Conservation (phyloP, 1,139 yeast genomes). For the Pichia sp. region DNA sequence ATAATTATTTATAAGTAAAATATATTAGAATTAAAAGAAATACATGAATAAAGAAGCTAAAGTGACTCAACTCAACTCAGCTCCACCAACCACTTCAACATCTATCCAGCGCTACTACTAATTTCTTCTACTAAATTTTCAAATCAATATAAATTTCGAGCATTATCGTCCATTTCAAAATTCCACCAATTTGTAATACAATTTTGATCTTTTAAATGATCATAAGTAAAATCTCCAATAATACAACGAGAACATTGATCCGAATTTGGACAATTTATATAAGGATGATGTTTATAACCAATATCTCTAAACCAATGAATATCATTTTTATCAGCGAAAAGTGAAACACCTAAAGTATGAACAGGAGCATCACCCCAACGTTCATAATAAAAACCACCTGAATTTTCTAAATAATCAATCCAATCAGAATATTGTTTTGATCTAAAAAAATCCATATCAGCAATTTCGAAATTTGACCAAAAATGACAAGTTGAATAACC, state of each 20-base stretch:
- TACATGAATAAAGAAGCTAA: no score
- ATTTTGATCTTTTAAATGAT: conserved; percentile 52
- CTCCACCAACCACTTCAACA: no score
- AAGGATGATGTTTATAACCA: conserved; percentile 66
- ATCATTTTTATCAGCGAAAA: conserved; percentile 63
- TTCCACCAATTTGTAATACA: conserved; percentile 73
- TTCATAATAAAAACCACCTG: conserved; percentile 81
- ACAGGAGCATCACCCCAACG: conserved; percentile 95
- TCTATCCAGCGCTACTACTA: no score
- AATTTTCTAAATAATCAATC: conserved; percentile 55
- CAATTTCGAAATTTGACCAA: conserved; percentile 85
- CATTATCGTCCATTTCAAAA: conserved; percentile 42
- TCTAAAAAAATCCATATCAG: conserved; percentile 73
- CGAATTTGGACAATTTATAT: conserved; percentile 60
- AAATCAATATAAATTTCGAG: conserved; percentile 26
- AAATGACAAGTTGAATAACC: conserved; percentile 85
- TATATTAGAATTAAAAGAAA: no score
- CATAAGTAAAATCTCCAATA: conserved; percentile 41
- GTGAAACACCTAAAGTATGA: conserved; percentile 65
- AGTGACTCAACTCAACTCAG: no score
- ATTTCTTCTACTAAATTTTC: no score
- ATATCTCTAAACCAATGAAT: conserved; percentile 88
- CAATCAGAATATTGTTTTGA: conserved; percentile 58
- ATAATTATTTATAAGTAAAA: no score
- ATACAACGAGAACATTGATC: conserved; percentile 35